Percentiles rank a stretch among this genome's conserved stretches.
Conservation (phyloP, 805 yeast genomes). For the Wickerhamiella kurtzmanii region DNA sequence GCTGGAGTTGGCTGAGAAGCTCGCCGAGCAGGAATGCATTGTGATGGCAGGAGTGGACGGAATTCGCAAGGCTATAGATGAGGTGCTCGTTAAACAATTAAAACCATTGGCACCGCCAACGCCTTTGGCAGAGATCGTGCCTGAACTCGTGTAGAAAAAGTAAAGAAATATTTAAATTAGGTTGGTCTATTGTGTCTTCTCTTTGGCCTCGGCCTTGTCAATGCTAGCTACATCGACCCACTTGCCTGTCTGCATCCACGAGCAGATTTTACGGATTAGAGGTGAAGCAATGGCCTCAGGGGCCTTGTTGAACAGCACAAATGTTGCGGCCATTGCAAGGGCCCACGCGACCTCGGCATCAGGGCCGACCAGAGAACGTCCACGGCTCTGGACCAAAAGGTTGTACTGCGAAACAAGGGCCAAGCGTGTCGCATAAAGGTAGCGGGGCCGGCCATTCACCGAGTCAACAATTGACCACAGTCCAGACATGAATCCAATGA, state of each 20-base stretch:
- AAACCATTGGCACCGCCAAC: constrained; percentile 7
- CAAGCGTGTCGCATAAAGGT: constrained; percentile 25
- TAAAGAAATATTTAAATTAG: too few relatives aligned
- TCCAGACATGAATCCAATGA: constrained; percentile 32
- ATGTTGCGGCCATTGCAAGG: constrained; percentile 20
- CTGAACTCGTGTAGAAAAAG: neutral
- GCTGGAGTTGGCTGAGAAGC: constrained; percentile 52
- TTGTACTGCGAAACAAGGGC: constrained; percentile 29
- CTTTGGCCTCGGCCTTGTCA: neutral
- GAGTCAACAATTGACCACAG: constrained; percentile 29
- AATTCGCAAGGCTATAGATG: constrained; percentile 2
- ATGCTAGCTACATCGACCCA: constrained; percentile 16
- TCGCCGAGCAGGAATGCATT: constrained; percentile 19
- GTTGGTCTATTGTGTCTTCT: too few relatives aligned
- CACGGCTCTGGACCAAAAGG: constrained; percentile 18
- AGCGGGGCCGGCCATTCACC: constrained; percentile 24
- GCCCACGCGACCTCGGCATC: constrained; percentile 26
- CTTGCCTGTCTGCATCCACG: constrained; percentile 23
- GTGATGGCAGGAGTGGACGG: constrained; percentile 2
- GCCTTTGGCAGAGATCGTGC: neutral
- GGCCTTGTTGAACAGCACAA: constrained; percentile 10
- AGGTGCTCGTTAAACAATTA: neutral
- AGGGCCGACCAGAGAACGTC: constrained; percentile 19
- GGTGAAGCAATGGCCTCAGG: constrained; percentile 17
- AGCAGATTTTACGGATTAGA: constrained; percentile 21